Evolutionary conservation across 208 protist genomes (phyloP).

Genomic region (Crithidia expoeki): DNA sequence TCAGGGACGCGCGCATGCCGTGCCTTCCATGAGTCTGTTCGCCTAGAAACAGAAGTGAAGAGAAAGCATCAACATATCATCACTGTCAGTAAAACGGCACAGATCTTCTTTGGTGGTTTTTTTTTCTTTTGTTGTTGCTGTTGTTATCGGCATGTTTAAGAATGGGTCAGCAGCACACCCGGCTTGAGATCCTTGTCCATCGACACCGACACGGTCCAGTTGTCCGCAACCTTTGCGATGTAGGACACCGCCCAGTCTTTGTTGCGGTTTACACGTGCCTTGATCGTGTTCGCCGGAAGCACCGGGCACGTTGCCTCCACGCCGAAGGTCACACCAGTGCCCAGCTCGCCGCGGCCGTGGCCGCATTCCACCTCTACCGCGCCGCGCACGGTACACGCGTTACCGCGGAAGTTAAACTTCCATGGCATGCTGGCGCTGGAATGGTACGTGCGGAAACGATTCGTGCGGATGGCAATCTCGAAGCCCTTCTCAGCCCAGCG

Average conservation of each 20-base stretch:
- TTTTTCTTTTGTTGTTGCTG: too few relatives aligned
- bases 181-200: constrained; percentile 65
- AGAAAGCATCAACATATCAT: too few relatives aligned
- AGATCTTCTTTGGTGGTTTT: too few relatives aligned
- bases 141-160: too few relatives aligned
- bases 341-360: constrained; percentile 18
- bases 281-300: constrained; percentile 69
- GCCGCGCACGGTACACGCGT: constrained; percentile 38
- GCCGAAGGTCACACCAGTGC: constrained; percentile 42
- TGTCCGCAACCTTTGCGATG: constrained; percentile 65
- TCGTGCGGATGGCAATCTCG: constrained; percentile 59
- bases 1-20: too few relatives aligned
- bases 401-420: constrained; percentile 35
- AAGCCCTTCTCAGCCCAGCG: constrained; percentile 51
- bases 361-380: constrained; percentile 58
- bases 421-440: constrained; percentile 56
- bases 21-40: too few relatives aligned
- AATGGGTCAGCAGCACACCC: constrained; percentile 73
- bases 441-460: constrained; percentile 50
- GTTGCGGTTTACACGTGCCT: constrained; percentile 64
- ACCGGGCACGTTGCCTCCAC: constrained; percentile 59
- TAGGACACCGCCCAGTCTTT: constrained; percentile 68
- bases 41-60: too few relatives aligned
- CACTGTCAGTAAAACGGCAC: too few relatives aligned
- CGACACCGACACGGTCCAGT: constrained; percentile 70